Evolutionary conservation across 306 rosid species (phyloP).

Genomic region (Luffa acutangula): DNA sequence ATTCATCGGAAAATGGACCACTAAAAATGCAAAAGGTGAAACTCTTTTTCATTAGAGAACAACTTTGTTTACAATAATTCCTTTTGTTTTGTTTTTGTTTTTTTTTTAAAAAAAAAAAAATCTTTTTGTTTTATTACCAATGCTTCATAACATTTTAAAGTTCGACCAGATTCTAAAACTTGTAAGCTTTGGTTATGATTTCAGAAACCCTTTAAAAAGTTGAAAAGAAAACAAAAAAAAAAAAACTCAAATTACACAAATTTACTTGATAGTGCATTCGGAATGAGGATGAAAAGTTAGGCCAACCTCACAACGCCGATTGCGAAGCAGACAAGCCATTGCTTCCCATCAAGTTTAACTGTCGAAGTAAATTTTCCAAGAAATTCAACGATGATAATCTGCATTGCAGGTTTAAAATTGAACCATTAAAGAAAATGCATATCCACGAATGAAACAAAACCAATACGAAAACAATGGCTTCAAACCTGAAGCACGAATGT

Average conservation of each 20-base stretch:
- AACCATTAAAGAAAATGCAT: background rate
- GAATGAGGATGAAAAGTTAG: background rate
- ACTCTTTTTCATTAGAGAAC: background rate
- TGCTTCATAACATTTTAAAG: too few species aligned
- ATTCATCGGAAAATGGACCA: background rate
- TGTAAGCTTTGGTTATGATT: background rate
- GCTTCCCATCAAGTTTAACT: conserved; percentile 46
- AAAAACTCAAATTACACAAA: background rate
- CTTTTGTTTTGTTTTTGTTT: too few species aligned
- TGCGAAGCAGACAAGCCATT: conserved; percentile 49
- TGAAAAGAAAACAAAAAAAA: background rate
- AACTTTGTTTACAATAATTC: background rate
- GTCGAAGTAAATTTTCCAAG: conserved; percentile 72
- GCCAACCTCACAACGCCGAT: conserved; percentile 57
- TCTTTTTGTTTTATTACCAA: background rate
- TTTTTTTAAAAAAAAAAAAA: too few species aligned
- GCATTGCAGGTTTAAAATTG: conserved; percentile 4
- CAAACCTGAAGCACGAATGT: conserved; percentile 76
- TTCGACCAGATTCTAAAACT: background rate
- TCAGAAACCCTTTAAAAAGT: background rate
- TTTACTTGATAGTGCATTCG: background rate
- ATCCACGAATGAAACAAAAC: background rate
- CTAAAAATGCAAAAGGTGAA: background rate
- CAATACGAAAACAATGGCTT: background rate
- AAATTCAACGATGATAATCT: conserved; percentile 72